Percentiles rank a stretch among this genome's conserved stretches.
Evolutionary conservation across 768 basidiomycete genomes (phyloP).

Genomic region (Tylopilus cervinicoccineus): DNA sequence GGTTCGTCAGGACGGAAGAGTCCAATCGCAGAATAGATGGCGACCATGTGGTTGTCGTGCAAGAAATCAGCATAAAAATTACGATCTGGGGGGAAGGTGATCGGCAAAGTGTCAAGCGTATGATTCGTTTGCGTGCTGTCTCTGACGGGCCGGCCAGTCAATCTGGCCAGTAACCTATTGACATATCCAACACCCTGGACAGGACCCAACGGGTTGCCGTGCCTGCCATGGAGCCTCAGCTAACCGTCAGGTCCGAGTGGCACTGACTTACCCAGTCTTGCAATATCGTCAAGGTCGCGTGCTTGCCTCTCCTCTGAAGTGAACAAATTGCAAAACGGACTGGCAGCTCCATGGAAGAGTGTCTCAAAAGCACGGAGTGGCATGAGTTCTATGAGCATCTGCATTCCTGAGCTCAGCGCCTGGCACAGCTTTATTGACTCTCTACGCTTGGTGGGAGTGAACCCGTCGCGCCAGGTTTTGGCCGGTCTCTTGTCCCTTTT

Average conservation of each 20-base stretch:
- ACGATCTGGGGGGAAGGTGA: slow-evolving; percentile 71
- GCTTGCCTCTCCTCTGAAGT: slow-evolving; percentile 53
- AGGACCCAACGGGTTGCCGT: slow-evolving; percentile 65
- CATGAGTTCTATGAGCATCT: slow-evolving; percentile 60
- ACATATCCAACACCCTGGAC: slow-evolving; percentile 85
- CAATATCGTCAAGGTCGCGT: slow-evolving; percentile 77
- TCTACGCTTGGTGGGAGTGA: slow-evolving; percentile 51
- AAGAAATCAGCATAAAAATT: slow-evolving; percentile 78
- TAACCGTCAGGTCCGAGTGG: neutral
- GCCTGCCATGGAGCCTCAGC: slow-evolving; percentile 34
- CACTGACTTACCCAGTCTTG: slow-evolving; percentile 54
- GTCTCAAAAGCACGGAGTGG: slow-evolving; percentile 80
- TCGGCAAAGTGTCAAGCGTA: slow-evolving; percentile 62
- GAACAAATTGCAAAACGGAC: slow-evolving; percentile 77
- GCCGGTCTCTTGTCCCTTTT: slow-evolving; percentile 42
- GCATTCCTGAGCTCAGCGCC: slow-evolving; percentile 52
- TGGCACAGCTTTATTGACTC: slow-evolving; percentile 59
- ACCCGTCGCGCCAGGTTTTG: slow-evolving; percentile 52
- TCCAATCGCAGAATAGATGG: slow-evolving; percentile 65
- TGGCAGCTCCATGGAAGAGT: slow-evolving; percentile 44
- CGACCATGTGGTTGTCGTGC: slow-evolving; percentile 83
- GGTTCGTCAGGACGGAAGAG: slow-evolving; percentile 38
- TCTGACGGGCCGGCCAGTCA: slow-evolving; percentile 58
- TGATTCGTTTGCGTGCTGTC: slow-evolving; percentile 76
- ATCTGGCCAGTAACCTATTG: slow-evolving; percentile 83